These are phyloP conservation scores for Vitis labrusca DNA, from an alignment of 164 flowering plant genomes.

Conservation along the genomic window DNA sequence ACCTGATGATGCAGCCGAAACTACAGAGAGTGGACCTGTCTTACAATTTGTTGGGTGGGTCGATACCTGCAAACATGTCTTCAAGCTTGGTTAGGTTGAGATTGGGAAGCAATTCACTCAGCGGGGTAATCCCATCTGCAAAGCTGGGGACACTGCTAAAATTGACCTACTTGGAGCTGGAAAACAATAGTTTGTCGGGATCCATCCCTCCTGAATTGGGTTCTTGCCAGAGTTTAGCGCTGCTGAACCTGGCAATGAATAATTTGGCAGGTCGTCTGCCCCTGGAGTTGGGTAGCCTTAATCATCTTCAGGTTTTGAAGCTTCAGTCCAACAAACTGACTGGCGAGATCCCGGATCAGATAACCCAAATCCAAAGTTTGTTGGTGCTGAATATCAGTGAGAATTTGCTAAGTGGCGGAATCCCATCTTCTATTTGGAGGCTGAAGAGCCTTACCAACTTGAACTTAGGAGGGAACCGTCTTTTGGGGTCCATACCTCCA, in stretches of 20 bases:
- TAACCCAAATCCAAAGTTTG: constrained; percentile 32
- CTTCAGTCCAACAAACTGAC: constrained; percentile 47
- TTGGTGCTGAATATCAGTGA: constrained; percentile 45
- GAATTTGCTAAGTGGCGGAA: constrained; percentile 53
- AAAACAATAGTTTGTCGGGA: constrained; percentile 48
- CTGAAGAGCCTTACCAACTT: constrained; percentile 34
- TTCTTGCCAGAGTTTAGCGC: constrained; percentile 37
- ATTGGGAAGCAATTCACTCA: constrained; percentile 49
- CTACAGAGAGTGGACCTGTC: constrained; percentile 56
- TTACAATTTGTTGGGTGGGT: constrained; percentile 44
- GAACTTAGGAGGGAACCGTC: constrained; percentile 41
- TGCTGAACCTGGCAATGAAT: constrained; percentile 61
- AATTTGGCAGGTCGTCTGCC: constrained; percentile 47
- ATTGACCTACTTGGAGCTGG: constrained; percentile 64
- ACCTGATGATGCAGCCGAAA: constrained; percentile 37
- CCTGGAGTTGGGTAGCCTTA: constrained; percentile 39
- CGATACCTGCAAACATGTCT: constrained; percentile 44
- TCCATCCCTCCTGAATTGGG: constrained; percentile 49
- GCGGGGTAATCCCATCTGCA: constrained; percentile 35
- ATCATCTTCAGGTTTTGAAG: constrained; percentile 46
- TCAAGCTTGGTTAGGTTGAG: constrained; percentile 51
- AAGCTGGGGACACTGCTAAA: constrained; percentile 20
- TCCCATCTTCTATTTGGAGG: constrained; percentile 44
- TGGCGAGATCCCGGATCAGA: constrained; percentile 51
- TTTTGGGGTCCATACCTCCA: constrained; percentile 55